Evolutionary conservation across 352 stramenopile species (phyloP), one percentile per base, ranked within the genome.

Genomic region (Globisporangium radiosum): DNA sequence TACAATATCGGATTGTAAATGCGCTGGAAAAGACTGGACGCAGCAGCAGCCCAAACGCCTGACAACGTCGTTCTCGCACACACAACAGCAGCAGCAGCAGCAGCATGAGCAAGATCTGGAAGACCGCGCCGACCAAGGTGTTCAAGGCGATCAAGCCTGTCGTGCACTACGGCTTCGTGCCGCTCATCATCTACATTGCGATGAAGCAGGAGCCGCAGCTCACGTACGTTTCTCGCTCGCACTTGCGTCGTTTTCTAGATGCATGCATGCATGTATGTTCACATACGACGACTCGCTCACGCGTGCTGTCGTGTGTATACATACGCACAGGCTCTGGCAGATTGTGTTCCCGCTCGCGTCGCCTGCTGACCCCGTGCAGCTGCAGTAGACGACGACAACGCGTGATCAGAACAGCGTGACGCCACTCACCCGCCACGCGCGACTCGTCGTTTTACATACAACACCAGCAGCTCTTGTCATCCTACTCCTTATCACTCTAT

Each of bases 131-230:
- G 54, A 89, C 78, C 47, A 85, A 77, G 74, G 71, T 79, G 51
- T 73, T 94, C 57, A 92, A 92, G 78, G 62, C 76, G 52, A 72
- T 92, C 65, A 93, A 93, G 75, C 83, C 85, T 19, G 78, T 93
- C 60, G 85, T 91, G 65, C 84, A 95, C 77, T 73, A 75, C 56
- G 78, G 76, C 45, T 93, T 92, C 62, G 70, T 95, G 53, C 85
- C 85, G 61, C 75, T 95, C 33, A 75, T 93, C 57, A 60, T 95
- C 60, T 83, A 78, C 68, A 81, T 95, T 51, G 85, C 80, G 42
- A 60, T 95, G 51, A 84, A 85, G 71, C 85, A 91, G 66, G 85
- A 93, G 60, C 71, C 73, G 10, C 65, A 83, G 43, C 73, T 91
- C 62, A 85, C 79, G 83, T 91, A 59, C 60, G 80, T 81, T 14